These are phyloP conservation scores for Salix exigua DNA, from an alignment of 345 rosid species.

Conservation along the genomic window DNA sequence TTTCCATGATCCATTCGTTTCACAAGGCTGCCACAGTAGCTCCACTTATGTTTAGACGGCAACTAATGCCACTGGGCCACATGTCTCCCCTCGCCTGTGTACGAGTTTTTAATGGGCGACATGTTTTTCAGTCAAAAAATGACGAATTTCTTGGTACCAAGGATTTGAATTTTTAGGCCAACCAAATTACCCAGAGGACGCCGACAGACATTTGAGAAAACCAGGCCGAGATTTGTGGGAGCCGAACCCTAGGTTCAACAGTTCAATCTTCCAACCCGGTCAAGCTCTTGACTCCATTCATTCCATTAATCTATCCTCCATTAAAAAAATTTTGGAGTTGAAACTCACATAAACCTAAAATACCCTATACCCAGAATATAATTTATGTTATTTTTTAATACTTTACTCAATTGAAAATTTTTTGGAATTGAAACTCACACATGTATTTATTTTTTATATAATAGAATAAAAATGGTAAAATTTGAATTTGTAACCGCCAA, in stretches of 20 bases:
- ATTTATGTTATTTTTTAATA: too few relatives aligned
- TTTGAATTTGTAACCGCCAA: too few relatives aligned
- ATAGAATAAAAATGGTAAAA: too few relatives aligned
- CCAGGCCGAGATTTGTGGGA: conserved; percentile 15
- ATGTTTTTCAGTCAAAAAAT: not conserved
- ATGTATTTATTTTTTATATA: too few relatives aligned
- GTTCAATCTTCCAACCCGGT: not conserved
- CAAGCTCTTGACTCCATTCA: not conserved
- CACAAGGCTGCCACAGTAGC: not conserved
- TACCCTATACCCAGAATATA: too few relatives aligned
- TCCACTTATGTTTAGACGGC: not conserved
- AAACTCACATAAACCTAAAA: too few relatives aligned
- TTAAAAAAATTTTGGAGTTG: accelerated
- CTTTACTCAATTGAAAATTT: too few relatives aligned
- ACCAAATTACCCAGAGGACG: not conserved
- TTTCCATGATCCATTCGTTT: not conserved
- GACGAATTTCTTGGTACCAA: not conserved
- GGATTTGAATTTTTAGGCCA: not conserved
- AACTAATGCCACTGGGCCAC: not conserved
- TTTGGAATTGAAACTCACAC: too few relatives aligned
- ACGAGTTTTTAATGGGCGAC: not conserved
- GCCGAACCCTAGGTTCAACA: too few relatives aligned
- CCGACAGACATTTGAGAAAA: not conserved
- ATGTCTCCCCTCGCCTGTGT: not conserved
- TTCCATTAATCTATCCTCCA: too few relatives aligned